These are phyloP conservation scores for Xylaria sp. DNA, from an alignment of 2,329 filamentous ascomycete species.

Conservation along the genomic window DNA sequence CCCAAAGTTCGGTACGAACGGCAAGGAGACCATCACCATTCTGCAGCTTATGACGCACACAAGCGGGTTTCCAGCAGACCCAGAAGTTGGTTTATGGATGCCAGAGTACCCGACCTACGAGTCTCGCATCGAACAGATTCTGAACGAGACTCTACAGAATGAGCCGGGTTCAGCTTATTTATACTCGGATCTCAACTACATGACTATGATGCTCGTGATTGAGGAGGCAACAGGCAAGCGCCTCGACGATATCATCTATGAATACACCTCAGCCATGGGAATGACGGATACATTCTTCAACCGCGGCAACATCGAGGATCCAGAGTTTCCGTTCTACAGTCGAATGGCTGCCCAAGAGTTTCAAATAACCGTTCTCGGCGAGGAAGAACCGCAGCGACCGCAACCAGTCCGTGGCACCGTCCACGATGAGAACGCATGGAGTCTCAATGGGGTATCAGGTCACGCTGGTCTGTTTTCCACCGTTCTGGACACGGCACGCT, in stretches of 20 bases:
- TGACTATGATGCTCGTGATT: slow-evolving; percentile 33
- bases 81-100: slow-evolving; percentile 27
- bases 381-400: slow-evolving; percentile 11
- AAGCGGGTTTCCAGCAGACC: slow-evolving; percentile 30
- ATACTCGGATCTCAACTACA: slow-evolving; percentile 32
- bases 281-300: slow-evolving; percentile 34
- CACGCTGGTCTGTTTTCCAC: slow-evolving; percentile 35
- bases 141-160: slow-evolving; percentile 28
- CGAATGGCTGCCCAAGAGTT: slow-evolving; percentile 29
- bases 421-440: slow-evolving; percentile 34
- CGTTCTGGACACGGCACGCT: slow-evolving; percentile 27
- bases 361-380: slow-evolving; percentile 23
- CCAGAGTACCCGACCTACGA: slow-evolving; percentile 31
- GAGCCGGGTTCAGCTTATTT: slow-evolving; percentile 22
- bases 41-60: slow-evolving; percentile 32
- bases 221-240: slow-evolving; percentile 23
- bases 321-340: slow-evolving; percentile 17
- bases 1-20: slow-evolving; percentile 23
- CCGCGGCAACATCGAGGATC: slow-evolving; percentile 27
- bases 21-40: slow-evolving; percentile 31
- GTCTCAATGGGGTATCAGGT: slow-evolving; percentile 30
- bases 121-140: slow-evolving; percentile 23
- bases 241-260: slow-evolving; percentile 25
- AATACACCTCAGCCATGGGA: slow-evolving; percentile 32
- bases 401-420: slow-evolving; percentile 32